Evolutionary conservation across 2,329 filamentous ascomycete genomes (phyloP).

Genomic region (Aspergillus fumigatiaffinis): DNA sequence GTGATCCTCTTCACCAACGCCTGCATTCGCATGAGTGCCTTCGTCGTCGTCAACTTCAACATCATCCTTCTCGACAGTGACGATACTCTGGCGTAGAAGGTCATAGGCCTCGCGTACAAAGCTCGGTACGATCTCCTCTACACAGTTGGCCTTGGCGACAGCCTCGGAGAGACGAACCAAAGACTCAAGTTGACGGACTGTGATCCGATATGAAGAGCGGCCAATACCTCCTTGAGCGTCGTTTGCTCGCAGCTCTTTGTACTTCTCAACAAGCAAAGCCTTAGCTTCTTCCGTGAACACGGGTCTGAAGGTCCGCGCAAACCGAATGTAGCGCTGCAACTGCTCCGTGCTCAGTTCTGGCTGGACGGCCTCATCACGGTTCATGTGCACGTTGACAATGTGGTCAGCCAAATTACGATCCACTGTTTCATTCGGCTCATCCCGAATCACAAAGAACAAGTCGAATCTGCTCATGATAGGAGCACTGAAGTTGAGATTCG

Average conservation of each 20-base stretch:
- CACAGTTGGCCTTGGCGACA: constrained; percentile 97
- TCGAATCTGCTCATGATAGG: constrained; percentile 99
- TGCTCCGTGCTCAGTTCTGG: constrained; percentile 96
- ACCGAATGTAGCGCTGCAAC: constrained; percentile 93
- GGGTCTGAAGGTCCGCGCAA: constrained; percentile 89
- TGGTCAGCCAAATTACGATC: constrained; percentile 90
- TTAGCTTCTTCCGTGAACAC: constrained; percentile 88
- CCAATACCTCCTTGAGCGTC: constrained; percentile 93
- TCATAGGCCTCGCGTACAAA: constrained; percentile 93
- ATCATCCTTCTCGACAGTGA: constrained; percentile 96
- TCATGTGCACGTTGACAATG: constrained; percentile 89
- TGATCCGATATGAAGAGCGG: constrained; percentile 94
- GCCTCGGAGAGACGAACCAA: constrained; percentile 94
- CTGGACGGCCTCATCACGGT: constrained; percentile 84
- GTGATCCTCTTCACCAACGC: constrained; percentile 46
- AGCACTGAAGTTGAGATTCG: constrained; percentile 97
- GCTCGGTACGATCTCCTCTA: constrained; percentile 76
- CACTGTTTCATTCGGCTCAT: constrained; percentile 89
- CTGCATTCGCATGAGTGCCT: constrained; percentile 49
- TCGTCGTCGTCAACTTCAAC: constrained; percentile 87
- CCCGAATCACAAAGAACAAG: constrained; percentile 94
- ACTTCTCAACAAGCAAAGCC: constrained; percentile 78
- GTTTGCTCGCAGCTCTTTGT: constrained; percentile 90
- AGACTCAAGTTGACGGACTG: constrained; percentile 90
- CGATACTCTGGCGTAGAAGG: constrained; percentile 88